Evolutionary conservation across 2,329 filamentous ascomycete genomes (phyloP).

Genomic region (Pseudofabraea citricarpa): DNA sequence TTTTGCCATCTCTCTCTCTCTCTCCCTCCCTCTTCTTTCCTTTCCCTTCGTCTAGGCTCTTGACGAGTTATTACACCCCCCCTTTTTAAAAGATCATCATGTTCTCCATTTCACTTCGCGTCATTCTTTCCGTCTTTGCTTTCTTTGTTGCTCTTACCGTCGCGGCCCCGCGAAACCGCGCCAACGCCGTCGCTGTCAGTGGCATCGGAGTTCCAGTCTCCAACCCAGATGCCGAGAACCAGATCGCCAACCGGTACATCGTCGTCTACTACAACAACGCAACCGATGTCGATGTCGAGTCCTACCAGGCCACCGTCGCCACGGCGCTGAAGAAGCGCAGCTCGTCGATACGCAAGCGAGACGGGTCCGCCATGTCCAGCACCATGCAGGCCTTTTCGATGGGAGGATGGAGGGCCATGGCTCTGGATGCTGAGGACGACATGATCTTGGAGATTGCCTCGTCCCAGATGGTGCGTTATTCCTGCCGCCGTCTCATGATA

Average conservation of each 20-base stretch:
- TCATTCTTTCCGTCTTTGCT: constrained; percentile 6
- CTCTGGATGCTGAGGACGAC: constrained; percentile 45
- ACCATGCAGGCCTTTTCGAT: constrained; percentile 42
- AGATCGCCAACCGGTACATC: constrained; percentile 54
- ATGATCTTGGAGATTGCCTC: constrained; percentile 45
- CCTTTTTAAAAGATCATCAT: constrained; percentile 3
- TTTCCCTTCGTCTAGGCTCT: background rate
- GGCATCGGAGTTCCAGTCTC: constrained; percentile 40
- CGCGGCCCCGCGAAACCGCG: constrained; percentile 1
- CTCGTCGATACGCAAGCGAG: constrained; percentile 43
- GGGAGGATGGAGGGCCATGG: constrained; percentile 46
- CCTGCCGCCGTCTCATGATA: too few relatives aligned
- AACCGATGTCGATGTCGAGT: constrained; percentile 41
- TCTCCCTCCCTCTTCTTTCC: background rate
- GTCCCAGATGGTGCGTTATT: constrained; percentile 29
- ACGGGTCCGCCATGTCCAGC: constrained; percentile 44
- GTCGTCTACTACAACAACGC: constrained; percentile 57
- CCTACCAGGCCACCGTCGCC: constrained; percentile 44
- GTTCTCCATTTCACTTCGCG: constrained; percentile 6
- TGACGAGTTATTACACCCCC: background rate
- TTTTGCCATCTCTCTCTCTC: background rate
- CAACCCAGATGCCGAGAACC: constrained; percentile 42
- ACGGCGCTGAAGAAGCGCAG: constrained; percentile 51
- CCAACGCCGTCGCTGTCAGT: constrained; percentile 6
- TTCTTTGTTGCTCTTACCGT: constrained; percentile 4